phyloP scores from a whole-genome alignment of 2,329 filamentous ascomycete species.

The Ophiobolus disseminans region DNA sequence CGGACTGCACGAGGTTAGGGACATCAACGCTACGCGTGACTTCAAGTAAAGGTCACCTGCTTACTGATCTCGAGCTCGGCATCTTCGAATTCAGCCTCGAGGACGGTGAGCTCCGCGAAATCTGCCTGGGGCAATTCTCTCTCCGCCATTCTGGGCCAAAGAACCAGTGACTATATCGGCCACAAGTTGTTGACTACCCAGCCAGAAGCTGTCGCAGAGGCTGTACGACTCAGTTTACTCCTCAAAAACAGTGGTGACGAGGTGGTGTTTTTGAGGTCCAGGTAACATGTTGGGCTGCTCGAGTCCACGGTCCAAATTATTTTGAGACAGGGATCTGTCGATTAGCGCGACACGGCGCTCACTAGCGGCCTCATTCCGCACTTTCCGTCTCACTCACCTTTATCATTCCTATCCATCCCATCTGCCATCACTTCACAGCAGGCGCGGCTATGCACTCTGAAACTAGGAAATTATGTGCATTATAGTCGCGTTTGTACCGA shows the following conservation, averaged over 20 bases:
- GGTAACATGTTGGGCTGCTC: conserved; percentile 8
- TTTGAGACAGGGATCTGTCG: conserved; percentile 9
- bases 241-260: background rate
- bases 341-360: conserved; percentile 13
- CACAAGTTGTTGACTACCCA: too few relatives aligned
- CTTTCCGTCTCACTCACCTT: background rate
- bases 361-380: conserved; percentile 20
- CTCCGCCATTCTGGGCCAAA: too few relatives aligned
- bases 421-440: too few relatives aligned
- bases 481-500: too few relatives aligned
- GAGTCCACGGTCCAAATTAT: conserved; percentile 22
- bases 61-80: conserved; percentile 82
- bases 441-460: too few relatives aligned
- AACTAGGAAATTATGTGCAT: too few relatives aligned
- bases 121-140: conserved; percentile 38
- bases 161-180: too few relatives aligned
- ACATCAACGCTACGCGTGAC: too few relatives aligned
- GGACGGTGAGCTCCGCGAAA: conserved; percentile 78
- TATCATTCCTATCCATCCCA: background rate
- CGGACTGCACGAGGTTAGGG: conserved; percentile 64
- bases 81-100: conserved; percentile 85
- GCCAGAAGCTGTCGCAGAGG: too few relatives aligned
- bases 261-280: background rate
- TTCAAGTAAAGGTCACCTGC: background rate
- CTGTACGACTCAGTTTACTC: conserved; percentile 13